Evolutionary conservation across 2,329 filamentous ascomycete genomes (phyloP).

Genomic region (Stagonosporopsis rhizophila): DNA sequence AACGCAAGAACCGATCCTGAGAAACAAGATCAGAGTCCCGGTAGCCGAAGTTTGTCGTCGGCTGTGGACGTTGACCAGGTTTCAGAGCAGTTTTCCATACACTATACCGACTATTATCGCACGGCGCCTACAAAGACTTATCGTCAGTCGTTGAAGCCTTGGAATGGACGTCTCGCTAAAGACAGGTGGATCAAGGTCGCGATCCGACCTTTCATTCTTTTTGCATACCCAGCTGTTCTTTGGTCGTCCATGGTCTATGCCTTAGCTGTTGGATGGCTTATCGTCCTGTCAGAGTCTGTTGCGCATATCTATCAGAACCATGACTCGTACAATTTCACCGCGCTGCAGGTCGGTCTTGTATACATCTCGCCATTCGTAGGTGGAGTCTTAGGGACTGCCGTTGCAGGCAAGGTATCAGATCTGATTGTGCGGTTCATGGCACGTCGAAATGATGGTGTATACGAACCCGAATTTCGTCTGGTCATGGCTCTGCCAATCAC

Average conservation of each 20-base stretch:
- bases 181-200: slow-evolving; percentile 84
- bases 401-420: slow-evolving; percentile 88
- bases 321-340: slow-evolving; percentile 78
- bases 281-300: slow-evolving; percentile 89
- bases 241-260: slow-evolving; percentile 89
- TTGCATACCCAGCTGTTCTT: slow-evolving; percentile 84
- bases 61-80: slow-evolving; percentile 27
- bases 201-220: slow-evolving; percentile 82
- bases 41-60: slow-evolving; percentile 17
- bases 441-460: slow-evolving; percentile 86
- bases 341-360: slow-evolving; percentile 81
- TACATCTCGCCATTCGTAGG: slow-evolving; percentile 86
- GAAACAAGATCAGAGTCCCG: slow-evolving; percentile 28
- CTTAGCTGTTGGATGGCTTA: slow-evolving; percentile 91
- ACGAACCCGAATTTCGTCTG: slow-evolving; percentile 82
- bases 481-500: slow-evolving; percentile 77
- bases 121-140: slow-evolving; percentile 74
- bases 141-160: slow-evolving; percentile 74
- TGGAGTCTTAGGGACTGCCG: slow-evolving; percentile 80
- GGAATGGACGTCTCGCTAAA: slow-evolving; percentile 73
- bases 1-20: slow-evolving; percentile 22
- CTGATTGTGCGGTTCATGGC: slow-evolving; percentile 83
- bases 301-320: slow-evolving; percentile 77
- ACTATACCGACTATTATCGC: slow-evolving; percentile 75
- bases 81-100: slow-evolving; percentile 38